Evolutionary conservation across 345 rosid species (phyloP).

Genomic region (Acer negundo): DNA sequence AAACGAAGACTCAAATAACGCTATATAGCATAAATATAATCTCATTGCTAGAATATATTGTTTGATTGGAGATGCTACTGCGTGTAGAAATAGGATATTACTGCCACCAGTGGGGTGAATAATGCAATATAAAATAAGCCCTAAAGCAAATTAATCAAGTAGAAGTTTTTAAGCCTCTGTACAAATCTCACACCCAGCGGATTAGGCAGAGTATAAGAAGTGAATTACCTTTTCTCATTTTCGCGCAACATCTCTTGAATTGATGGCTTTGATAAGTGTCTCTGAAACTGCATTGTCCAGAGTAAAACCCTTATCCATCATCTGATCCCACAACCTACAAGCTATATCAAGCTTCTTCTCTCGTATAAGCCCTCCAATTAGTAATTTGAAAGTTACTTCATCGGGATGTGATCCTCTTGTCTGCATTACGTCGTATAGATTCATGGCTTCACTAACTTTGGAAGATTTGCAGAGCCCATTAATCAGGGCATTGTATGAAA

Average conservation of each 20-base stretch:
- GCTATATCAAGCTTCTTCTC: slow-evolving; percentile 64
- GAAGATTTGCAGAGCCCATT: slow-evolving; percentile 71
- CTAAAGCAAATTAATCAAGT: slow-evolving; percentile 8
- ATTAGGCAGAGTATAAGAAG: slow-evolving; percentile 6
- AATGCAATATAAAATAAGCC: background rate
- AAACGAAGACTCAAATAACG: background rate
- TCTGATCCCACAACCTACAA: slow-evolving; percentile 87
- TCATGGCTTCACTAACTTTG: slow-evolving; percentile 62
- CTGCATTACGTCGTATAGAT: slow-evolving; percentile 75
- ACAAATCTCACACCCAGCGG: background rate
- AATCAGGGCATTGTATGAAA: slow-evolving; percentile 82
- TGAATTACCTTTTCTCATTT: slow-evolving; percentile 32
- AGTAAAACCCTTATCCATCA: slow-evolving; percentile 98
- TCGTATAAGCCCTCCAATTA: slow-evolving; percentile 72
- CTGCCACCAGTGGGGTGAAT: slow-evolving; percentile 1
- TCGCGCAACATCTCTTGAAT: slow-evolving; percentile 31
- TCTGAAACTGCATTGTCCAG: slow-evolving; percentile 80
- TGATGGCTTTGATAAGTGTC: slow-evolving; percentile 54
- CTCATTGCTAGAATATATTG: background rate
- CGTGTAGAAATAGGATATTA: background rate
- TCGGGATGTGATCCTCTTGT: slow-evolving; percentile 65
- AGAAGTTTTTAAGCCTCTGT: background rate
- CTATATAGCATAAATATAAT: background rate
- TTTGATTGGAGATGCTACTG: background rate
- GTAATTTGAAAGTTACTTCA: slow-evolving; percentile 76